phyloP scores from a whole-genome alignment of 2,329 filamentous ascomycete species.

The Knoxdaviesia proteae region DNA sequence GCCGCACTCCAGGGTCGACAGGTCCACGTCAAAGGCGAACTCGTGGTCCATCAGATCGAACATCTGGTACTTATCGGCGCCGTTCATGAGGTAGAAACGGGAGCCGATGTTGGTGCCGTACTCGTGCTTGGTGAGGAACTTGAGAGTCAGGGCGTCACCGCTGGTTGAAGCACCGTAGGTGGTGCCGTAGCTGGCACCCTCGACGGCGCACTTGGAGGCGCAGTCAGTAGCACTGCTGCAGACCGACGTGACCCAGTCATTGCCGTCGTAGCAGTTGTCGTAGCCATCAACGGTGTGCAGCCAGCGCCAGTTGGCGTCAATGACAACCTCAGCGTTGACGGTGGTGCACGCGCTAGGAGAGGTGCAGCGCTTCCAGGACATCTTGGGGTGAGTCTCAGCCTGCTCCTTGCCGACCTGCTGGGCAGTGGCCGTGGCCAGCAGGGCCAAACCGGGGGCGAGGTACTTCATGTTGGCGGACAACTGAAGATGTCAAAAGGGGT shows the following conservation, averaged over 20 bases:
- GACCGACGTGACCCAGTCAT: slow-evolving; percentile 13
- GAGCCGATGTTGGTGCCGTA: slow-evolving; percentile 20
- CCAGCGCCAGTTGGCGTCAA: slow-evolving; percentile 36
- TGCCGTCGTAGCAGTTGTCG: slow-evolving; percentile 27
- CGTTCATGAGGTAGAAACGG: slow-evolving; percentile 37
- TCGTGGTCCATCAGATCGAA: slow-evolving; percentile 40
- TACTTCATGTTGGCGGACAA: slow-evolving; percentile 1
- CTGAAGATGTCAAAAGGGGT: neutral
- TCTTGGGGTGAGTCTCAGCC: slow-evolving; percentile 20
- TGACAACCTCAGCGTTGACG: slow-evolving; percentile 21
- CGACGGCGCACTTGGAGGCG: slow-evolving; percentile 22
- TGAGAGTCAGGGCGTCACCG: slow-evolving; percentile 24
- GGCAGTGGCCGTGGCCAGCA: slow-evolving; percentile 15
- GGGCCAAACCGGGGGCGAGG: neutral
- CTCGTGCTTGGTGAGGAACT: slow-evolving; percentile 26
- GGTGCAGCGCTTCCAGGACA: slow-evolving; percentile 24
- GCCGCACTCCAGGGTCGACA: slow-evolving; percentile 40
- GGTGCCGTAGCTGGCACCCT: slow-evolving; percentile 21
- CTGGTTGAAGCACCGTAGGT: slow-evolving; percentile 26
- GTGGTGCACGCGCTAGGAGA: slow-evolving; percentile 17
- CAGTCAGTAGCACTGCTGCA: slow-evolving; percentile 19
- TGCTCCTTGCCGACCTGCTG: slow-evolving; percentile 20
- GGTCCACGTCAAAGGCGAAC: slow-evolving; percentile 45
- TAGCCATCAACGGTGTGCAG: slow-evolving; percentile 18
- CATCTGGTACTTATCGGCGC: slow-evolving; percentile 33